Conservation (phyloP, 495 filamentous ascomycete genomes). For the Podospora didyma region DNA sequence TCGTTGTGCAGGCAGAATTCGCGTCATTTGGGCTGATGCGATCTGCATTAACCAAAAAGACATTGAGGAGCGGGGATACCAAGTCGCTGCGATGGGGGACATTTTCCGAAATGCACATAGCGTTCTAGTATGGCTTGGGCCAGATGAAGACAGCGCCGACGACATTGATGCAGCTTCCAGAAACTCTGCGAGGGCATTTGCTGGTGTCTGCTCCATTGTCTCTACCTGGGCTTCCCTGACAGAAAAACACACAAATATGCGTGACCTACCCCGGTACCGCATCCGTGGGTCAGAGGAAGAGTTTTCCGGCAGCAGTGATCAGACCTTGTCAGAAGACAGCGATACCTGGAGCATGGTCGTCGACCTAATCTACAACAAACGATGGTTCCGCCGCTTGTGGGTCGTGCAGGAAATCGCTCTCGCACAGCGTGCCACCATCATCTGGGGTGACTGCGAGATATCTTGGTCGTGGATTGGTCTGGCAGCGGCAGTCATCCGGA, state of each 20-base stretch:
- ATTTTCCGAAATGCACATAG: conserved; percentile 16
- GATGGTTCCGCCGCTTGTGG: conserved; percentile 17
- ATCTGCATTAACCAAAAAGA: too few relatives aligned
- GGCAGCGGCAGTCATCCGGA: conserved; percentile 15
- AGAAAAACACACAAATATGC: too few relatives aligned
- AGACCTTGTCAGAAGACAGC: too few relatives aligned
- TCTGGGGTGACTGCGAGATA: conserved; percentile 15
- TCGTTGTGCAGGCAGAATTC: too few relatives aligned
- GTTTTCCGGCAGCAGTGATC: too few relatives aligned
- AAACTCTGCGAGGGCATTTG: too few relatives aligned
- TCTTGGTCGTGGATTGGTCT: conserved; percentile 13
- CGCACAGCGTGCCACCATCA: conserved; percentile 4
- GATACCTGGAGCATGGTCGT: too few relatives aligned
- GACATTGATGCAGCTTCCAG: background rate
- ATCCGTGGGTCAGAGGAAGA: too few relatives aligned
- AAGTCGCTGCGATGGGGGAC: conserved; percentile 22
- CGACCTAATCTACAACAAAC: background rate
- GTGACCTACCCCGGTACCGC: too few relatives aligned
- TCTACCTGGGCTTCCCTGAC: too few relatives aligned
- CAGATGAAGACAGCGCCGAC: background rate
- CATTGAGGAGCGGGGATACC: conserved; percentile 15
- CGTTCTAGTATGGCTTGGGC: conserved; percentile 21
- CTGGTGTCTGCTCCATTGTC: too few relatives aligned
- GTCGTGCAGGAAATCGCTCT: conserved; percentile 16
- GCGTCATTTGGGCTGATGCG: too few relatives aligned